Base-by-base conservation (phyloP, 2,329 filamentous ascomycete species). In the Ophiostoma perfectum region DNA sequence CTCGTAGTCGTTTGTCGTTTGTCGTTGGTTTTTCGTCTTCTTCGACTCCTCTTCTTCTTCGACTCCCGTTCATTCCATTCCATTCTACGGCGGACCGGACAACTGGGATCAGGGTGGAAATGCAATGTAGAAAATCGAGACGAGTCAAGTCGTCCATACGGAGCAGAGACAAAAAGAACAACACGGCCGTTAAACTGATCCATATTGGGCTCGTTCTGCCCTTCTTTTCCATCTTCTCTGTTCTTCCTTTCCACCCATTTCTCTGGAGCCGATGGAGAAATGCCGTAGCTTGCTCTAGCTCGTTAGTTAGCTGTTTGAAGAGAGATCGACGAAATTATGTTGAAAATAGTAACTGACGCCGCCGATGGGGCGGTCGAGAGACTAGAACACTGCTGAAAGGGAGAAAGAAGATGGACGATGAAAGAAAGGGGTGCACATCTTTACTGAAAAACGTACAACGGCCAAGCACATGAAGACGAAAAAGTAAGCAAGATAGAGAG, bases 371-470 rank as follows among this genome's bases (percentile, higher is more conserved):
- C 49, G 27, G 27, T 27, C 14, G n/a, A 55, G 49, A n/a, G 27
- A 55, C 49, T 4, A 55, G 12, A 27, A 2, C 18, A 11, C 27
- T 18, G n/a, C n/a, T 36, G 42, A 8, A 27, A 55, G 36, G 38
- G 6, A 2, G 38, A 60, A 60, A 14, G 55, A 5, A 39, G 38
- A 60, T 41, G 49, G n/a, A 7, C n/a, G n/a, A 27, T 18, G n/a
- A 55, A 55, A 60, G 55, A 63, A 63, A 63, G 58, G 58, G 58
- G 39, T 63, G 58, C 58, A 63, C 58, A 63, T 63, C 36, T 41
- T 63, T 63, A 41, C 58, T 16, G 60, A n/a, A 63, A 42, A 63
- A n/a, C 38, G 39, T 41, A 62, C 58, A 39, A 39, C 58, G 38
- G 36, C 27, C 55, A 16, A 62, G 55, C 27, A 18, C 12, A 11